Conservation (phyloP, 495 filamentous ascomycete genomes). For the Acidiella bohemica region DNA sequence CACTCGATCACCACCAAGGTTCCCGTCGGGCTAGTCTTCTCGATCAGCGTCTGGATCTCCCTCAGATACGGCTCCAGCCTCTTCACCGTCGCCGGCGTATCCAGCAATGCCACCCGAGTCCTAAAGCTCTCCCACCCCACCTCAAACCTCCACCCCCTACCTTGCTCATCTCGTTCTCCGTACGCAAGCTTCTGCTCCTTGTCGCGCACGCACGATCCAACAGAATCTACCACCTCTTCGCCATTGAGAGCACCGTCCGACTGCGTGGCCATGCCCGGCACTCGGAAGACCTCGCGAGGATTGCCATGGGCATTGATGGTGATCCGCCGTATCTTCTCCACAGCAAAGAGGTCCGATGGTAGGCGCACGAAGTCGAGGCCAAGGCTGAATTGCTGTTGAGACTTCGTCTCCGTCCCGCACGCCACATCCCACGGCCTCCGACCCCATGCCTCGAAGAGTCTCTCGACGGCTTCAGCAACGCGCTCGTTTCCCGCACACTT, state of each 20-base stretch:
- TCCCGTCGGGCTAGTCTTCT: slow-evolving; percentile 13
- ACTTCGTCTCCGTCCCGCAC: slow-evolving; percentile 1
- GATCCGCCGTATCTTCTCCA: slow-evolving; percentile 7
- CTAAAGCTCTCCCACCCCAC: slow-evolving; percentile 17
- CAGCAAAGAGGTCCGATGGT: slow-evolving; percentile 10
- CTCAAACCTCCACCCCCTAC: slow-evolving; percentile 12
- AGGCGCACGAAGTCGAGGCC: slow-evolving; percentile 16
- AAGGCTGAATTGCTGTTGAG: slow-evolving; percentile 14
- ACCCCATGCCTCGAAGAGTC: slow-evolving; percentile 12
- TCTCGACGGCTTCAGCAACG: slow-evolving; percentile 9
- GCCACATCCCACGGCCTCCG: slow-evolving; percentile 12
- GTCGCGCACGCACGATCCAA: slow-evolving; percentile 1
- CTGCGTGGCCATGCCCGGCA: slow-evolving; percentile 4
- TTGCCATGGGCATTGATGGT: slow-evolving; percentile 12
- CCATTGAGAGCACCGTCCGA: not conserved
- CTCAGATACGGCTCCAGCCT: slow-evolving; percentile 12
- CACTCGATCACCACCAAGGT: slow-evolving; percentile 12
- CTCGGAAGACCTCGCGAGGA: slow-evolving; percentile 6
- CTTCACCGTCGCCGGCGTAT: not conserved
- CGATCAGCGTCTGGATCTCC: slow-evolving; percentile 13
- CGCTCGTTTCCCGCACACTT: slow-evolving; percentile 9
- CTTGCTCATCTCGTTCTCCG: slow-evolving; percentile 7
- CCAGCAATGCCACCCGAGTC: slow-evolving; percentile 8
- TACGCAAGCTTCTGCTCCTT: slow-evolving; percentile 4
- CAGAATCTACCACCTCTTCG: slow-evolving; percentile 3